These are phyloP conservation scores for Eucalyptus erythrocorys DNA, from an alignment of 345 rosid species.

Conservation along the genomic window DNA sequence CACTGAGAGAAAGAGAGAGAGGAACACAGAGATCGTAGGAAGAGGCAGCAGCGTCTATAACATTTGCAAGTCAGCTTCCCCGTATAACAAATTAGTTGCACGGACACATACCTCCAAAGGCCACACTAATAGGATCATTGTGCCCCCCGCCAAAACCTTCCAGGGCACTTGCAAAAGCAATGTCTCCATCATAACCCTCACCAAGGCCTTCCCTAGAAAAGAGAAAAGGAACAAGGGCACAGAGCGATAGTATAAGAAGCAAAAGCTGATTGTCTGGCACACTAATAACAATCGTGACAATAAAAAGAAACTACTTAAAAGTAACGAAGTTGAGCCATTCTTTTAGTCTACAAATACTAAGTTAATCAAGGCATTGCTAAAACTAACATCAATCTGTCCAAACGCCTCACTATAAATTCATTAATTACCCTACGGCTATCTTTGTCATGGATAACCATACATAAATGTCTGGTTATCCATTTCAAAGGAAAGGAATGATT, in stretches of 20 bases:
- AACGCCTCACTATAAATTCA: background rate
- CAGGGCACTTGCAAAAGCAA: background rate
- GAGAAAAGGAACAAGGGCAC: background rate
- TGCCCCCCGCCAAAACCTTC: slow-evolving; percentile 92
- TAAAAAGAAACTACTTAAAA: background rate
- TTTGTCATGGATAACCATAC: background rate
- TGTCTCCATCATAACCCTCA: background rate
- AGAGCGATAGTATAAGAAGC: background rate
- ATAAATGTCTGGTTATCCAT: background rate
- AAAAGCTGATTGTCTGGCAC: background rate
- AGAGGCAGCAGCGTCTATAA: background rate
- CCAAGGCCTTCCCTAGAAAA: slow-evolving; percentile 72
- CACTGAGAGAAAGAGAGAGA: background rate
- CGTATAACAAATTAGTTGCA: background rate
- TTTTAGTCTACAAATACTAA: background rate
- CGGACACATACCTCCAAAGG: slow-evolving; percentile 76
- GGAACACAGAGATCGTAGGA: background rate
- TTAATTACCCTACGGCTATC: background rate
- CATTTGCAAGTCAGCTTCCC: background rate
- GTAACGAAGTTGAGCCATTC: background rate
- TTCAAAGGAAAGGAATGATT: background rate
- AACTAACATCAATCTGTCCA: background rate
- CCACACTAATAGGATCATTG: slow-evolving; percentile 95
- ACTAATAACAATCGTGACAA: background rate
- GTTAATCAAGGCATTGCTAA: background rate